Conservation (phyloP, 1,284 basidiomycete genomes). For the Lentinula novae-zelandiae region DNA sequence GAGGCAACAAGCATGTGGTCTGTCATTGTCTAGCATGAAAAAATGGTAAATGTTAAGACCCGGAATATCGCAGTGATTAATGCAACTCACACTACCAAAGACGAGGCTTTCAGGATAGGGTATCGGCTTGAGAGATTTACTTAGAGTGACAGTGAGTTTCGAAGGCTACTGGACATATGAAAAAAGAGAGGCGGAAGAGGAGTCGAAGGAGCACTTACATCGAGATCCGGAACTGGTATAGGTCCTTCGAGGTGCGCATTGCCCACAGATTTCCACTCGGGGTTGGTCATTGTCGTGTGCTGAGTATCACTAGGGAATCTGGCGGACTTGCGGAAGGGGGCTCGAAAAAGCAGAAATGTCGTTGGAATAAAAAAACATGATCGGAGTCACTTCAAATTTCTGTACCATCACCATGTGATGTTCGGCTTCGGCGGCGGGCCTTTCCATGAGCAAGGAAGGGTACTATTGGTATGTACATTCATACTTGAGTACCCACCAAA, state of each 20-base stretch:
- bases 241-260: constrained; percentile 11
- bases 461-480: no score
- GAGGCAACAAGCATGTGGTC: constrained; percentile 82
- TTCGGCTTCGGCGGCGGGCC: no score
- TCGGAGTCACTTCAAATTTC: not conserved
- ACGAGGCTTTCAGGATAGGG: constrained; percentile 30
- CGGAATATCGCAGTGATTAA: not conserved
- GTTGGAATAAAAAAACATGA: not conserved
- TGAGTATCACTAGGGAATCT: not conserved
- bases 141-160: constrained; percentile 35
- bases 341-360: not conserved
- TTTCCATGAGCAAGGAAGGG: no score
- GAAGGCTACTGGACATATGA: constrained; percentile 30
- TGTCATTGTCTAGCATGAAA: constrained; percentile 37
- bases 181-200: not conserved
- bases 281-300: not conserved
- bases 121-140: constrained; percentile 32
- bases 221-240: constrained; percentile 7
- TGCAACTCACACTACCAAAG: constrained; percentile 33
- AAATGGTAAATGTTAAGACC: not conserved
- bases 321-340: not conserved
- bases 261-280: constrained; percentile 13
- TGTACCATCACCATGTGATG: no score
- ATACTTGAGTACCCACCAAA: no score
- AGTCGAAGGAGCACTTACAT: not conserved